Percentiles rank a stretch among this genome's conserved stretches.
Conservation (phyloP, 2,329 filamentous ascomycete genomes). For the Colletotrichum sp. region DNA sequence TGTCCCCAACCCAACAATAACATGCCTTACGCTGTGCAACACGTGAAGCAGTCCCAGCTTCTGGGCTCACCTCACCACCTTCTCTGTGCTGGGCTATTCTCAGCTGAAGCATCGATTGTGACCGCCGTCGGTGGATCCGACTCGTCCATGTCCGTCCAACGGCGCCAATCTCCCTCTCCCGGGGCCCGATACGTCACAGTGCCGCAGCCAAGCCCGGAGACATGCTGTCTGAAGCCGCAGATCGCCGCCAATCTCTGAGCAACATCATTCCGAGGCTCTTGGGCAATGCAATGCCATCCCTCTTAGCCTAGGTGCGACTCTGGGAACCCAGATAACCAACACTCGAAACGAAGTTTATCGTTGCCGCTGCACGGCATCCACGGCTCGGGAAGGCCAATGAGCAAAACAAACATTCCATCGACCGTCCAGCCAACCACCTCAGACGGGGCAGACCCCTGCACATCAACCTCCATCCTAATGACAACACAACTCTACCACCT, state of each 20-base stretch:
- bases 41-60: conserved; percentile 9
- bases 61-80: not conserved
- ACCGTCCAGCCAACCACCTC: not conserved
- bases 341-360: not conserved
- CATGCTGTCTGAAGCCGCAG: not conserved
- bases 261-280: not conserved
- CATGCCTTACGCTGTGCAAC: not conserved
- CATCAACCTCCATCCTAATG: not conserved
- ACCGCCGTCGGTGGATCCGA: not conserved
- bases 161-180: not conserved
- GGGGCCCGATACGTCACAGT: conserved; percentile 1
- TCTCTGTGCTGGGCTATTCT: not conserved
- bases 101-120: not conserved
- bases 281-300: not conserved
- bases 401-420: conserved; percentile 5
- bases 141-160: not conserved
- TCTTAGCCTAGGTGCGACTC: not conserved
- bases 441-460: not conserved
- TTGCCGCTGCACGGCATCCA: not conserved
- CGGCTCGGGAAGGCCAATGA: not conserved
- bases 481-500: not conserved
- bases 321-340: not conserved
- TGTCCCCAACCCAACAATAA: not conserved
- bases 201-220: not conserved
- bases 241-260: not conserved